These are phyloP conservation scores for Penicillium brasilianum DNA, from an alignment of 2,329 filamentous ascomycete species.

Conservation along the genomic window DNA sequence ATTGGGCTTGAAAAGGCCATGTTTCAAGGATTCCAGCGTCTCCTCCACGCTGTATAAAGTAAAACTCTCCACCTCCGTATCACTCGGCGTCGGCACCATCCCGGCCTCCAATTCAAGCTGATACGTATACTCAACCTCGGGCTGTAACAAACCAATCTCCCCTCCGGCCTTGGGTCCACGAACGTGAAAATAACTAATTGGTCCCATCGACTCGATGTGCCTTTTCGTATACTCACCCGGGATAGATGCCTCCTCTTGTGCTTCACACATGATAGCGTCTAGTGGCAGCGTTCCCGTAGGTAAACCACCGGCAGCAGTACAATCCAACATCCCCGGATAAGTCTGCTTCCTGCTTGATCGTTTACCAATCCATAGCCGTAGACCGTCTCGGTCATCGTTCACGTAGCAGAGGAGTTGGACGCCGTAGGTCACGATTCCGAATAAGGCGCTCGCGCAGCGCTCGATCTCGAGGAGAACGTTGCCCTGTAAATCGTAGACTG, in stretches of 20 bases:
- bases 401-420: not conserved
- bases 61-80: slow-evolving; percentile 89
- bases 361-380: not conserved
- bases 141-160: slow-evolving; percentile 81
- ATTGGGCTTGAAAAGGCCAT: slow-evolving; percentile 89
- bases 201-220: not conserved
- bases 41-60: slow-evolving; percentile 77
- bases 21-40: slow-evolving; percentile 69
- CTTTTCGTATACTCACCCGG: not conserved
- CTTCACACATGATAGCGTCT: not conserved
- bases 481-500: not conserved
- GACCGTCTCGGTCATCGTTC: not conserved
- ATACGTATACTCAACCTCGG: slow-evolving; percentile 90
- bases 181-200: not conserved
- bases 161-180: slow-evolving; percentile 63
- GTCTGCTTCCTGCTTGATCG: slow-evolving; percentile 1
- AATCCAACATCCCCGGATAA: not conserved
- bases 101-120: slow-evolving; percentile 77
- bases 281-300: not conserved
- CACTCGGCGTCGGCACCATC: slow-evolving; percentile 74
- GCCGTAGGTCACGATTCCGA: slow-evolving; percentile 1
- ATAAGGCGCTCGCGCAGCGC: not conserved
- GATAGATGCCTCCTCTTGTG: not conserved
- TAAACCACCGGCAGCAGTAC: not conserved
- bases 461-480: not conserved